Percentiles rank a stretch among this genome's conserved stretches.
Conservation (phyloP, 495 filamentous ascomycete genomes). For the Penicillium taxi region DNA sequence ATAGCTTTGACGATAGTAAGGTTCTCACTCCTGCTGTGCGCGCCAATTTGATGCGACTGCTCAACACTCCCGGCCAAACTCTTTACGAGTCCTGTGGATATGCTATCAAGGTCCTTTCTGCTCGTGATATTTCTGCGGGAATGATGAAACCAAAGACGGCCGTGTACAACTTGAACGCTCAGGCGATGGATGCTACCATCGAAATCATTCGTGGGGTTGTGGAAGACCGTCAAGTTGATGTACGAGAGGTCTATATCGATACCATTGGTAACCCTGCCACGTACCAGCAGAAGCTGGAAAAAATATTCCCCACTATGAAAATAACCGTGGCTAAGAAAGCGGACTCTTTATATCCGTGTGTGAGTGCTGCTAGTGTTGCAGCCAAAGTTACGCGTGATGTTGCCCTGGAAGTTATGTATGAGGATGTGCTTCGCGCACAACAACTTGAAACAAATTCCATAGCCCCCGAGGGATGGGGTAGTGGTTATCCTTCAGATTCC, state of each 20-base stretch:
- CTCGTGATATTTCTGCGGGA: conserved; percentile 70
- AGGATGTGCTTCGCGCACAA: conserved; percentile 29
- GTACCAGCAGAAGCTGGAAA: conserved; percentile 79
- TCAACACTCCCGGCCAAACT: conserved; percentile 59
- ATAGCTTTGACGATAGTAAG: conserved; percentile 91
- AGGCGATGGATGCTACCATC: conserved; percentile 94
- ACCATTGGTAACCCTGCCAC: conserved; percentile 75
- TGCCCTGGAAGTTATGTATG: conserved; percentile 68
- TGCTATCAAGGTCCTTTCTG: conserved; percentile 72
- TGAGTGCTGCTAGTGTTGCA: conserved; percentile 86
- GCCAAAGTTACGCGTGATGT: conserved; percentile 94
- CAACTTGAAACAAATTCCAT: conserved; percentile 3
- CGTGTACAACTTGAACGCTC: conserved; percentile 91
- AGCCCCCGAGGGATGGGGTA: conserved; percentile 61
- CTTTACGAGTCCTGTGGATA: conserved; percentile 69
- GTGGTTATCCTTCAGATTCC: conserved; percentile 86
- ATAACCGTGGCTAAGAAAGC: conserved; percentile 96
- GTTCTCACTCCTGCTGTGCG: conserved; percentile 68
- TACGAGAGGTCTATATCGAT: conserved; percentile 88
- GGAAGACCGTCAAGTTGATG: conserved; percentile 63
- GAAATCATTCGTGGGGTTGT: conserved; percentile 66
- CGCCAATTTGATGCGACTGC: conserved; percentile 61
- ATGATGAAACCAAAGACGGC: conserved; percentile 61
- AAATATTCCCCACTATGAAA: conserved; percentile 67
- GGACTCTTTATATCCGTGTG: conserved; percentile 85